Evolutionary conservation across 305 asterid genomes (phyloP), one percentile per base, ranked within the genome.

Genomic region (Fraxinus baroniana): DNA sequence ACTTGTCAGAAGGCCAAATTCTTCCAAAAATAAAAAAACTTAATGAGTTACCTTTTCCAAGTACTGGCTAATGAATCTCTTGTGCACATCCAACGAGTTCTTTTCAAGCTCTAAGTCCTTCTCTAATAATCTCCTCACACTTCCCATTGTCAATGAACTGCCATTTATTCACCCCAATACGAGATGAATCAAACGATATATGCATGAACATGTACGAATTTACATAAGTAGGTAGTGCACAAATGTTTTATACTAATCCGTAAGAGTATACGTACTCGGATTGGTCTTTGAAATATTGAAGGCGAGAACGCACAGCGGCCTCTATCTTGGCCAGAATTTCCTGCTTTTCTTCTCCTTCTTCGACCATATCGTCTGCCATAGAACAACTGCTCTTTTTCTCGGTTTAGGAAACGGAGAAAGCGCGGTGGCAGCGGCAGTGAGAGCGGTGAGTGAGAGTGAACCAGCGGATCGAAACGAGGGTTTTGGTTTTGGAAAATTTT

Each of bases 101-200:
- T 87, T 84, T 82, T 92, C 92, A 78, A 92, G 89, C 36, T 91
- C 93, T 89, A 95, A 83, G 82, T 95, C 98, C 87, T 93, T 87
- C 90, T 95, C 98, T 75, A 95, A 68, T 49, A 95, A 86, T 84
- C 98, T 90, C 85, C 98, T 88, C 18, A 92, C 97, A 26, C 90
- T 89, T 83, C 78, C 98, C 91, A 93, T 73, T 39, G 94, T 92
- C 81, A 93, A 77, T 78, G 93, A 86, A 80, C 98, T 95, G 97
- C 82, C 78, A 28, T 78, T 17, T 10, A 77, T 12, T 79, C 76
- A 83, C 68, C 78, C 36, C 64, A 78, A 49, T 32, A 73, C 41
- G 80, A 57, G 13, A 82, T 22, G 37, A 30, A 55, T 24, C 22
- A 30, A 72, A 74, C 49, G 79, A 72, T 20, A 81, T 18, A 70